Conservation (phyloP, 768 basidiomycete genomes). For the Naganishia vishniacii region DNA sequence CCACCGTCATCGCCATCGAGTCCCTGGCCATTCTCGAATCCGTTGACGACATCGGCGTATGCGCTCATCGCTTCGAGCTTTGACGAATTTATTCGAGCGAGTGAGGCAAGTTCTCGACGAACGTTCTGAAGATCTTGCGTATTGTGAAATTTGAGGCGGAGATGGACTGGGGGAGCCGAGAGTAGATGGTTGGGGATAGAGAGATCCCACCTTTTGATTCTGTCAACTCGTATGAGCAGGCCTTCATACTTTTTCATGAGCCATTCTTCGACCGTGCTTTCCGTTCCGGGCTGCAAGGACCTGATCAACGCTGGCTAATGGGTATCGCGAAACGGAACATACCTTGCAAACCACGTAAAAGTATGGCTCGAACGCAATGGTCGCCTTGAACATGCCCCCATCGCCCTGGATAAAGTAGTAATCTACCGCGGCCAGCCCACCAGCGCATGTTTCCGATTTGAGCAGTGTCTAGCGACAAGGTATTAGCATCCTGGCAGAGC, state of each 20-base stretch:
- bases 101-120: conserved; percentile 78
- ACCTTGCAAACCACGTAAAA: conserved; percentile 91
- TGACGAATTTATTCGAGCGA: conserved; percentile 81
- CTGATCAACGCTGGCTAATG: no score
- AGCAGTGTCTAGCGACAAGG: conserved; percentile 63
- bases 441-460: conserved; percentile 75
- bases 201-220: conserved; percentile 86
- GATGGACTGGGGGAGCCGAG: conserved; percentile 82
- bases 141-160: conserved; percentile 85
- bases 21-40: conserved; percentile 37
- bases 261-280: conserved; percentile 91
- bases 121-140: conserved; percentile 85
- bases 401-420: conserved; percentile 97
- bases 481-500: no score
- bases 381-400: conserved; percentile 91
- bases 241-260: conserved; percentile 89
- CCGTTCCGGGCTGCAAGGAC: conserved; percentile 59
- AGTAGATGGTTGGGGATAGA: conserved; percentile 81
- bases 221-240: conserved; percentile 66
- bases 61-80: conserved; percentile 94
- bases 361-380: conserved; percentile 87
- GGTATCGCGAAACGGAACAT: no score
- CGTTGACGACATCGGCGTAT: conserved; percentile 83
- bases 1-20: conserved; percentile 58
- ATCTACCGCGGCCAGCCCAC: conserved; percentile 84